Base-by-base conservation (phyloP, 2,329 filamentous ascomycete genomes). In the Penicillium sp. region DNA sequence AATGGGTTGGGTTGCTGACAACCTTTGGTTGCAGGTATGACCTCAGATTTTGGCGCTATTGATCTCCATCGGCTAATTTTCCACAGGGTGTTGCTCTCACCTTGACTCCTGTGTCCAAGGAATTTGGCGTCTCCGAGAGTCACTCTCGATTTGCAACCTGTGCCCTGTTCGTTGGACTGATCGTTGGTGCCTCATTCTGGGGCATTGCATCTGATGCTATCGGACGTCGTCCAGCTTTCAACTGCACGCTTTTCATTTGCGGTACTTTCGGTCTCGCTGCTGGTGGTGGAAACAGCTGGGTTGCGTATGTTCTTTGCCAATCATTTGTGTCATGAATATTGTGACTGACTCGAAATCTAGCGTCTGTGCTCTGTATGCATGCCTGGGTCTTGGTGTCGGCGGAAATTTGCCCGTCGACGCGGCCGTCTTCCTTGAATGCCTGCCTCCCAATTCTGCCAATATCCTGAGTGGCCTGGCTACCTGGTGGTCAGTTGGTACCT, bases 1-100 rank as follows among this genome's bases (percentile, higher is more conserved):
- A 3, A 91, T 91, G 68, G 91, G 91, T n/a, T 95, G 91, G 90
- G 83, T 92, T 37, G 89, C 89, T 9, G 91, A 94, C 69, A 93
- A 93, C 72, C 77, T 91, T 14, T 91, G 88, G 88, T 80, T 91
- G 66, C 88, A 91, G 76, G 83, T 80, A 67, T 52, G 55, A 51
- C 8, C 46, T 29, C 3, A 14, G n/a, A 34, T 3, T 11, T 36
- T n/a, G n/a, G 23, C 8, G 9, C 19, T 2, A 8, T 10, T n/a
- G n/a, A 9, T 18, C 11, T n/a, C 16, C 18, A 16, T 19, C 10
- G 26, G 39, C 61, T 67, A 60, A 65, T 55, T 34, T 44, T 19
- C n/a, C 53, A 10, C 54, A 89, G 83, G 89, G 89, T 62, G 84
- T 93, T 60, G 91, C 90, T 2, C 76, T 93, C 9, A 90, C 86